These are phyloP conservation scores for Cenchrus americanus DNA, from an alignment of 176 grass and related monocot species.

Conservation along the genomic window DNA sequence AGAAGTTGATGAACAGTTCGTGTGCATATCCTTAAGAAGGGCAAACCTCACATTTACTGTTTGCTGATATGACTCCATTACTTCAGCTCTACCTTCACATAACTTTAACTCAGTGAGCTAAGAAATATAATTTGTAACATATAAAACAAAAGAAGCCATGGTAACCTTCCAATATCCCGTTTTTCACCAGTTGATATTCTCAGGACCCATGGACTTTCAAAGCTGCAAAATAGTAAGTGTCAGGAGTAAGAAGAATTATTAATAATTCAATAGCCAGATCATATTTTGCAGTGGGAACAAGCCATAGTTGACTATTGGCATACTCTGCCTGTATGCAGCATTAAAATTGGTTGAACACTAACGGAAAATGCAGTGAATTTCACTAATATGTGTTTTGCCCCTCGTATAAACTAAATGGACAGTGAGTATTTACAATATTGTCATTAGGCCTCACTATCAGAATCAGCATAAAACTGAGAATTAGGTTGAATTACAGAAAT, in stretches of 20 bases:
- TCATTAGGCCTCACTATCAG: constrained; percentile 10
- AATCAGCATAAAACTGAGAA: background rate
- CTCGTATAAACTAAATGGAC: constrained; percentile 13
- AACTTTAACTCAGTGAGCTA: constrained; percentile 46
- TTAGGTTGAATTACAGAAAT: constrained; percentile 12
- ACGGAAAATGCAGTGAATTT: background rate
- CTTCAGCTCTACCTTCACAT: constrained; percentile 62
- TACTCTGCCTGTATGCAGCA: background rate
- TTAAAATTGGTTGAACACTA: background rate
- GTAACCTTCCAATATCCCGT: constrained; percentile 59
- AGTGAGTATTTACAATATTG: background rate
- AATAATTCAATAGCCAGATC: background rate
- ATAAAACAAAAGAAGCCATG: constrained; percentile 31
- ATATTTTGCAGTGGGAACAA: constrained; percentile 10
- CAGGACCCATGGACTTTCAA: constrained; percentile 74
- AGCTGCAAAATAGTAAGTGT: constrained; percentile 50
- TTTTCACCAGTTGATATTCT: constrained; percentile 65
- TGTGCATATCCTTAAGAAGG: constrained; percentile 60
- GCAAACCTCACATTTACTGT: constrained; percentile 58
- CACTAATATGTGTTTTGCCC: background rate
- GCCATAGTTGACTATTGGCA: background rate
- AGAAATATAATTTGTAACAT: background rate
- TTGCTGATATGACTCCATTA: constrained; percentile 59
- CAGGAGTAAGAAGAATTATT: constrained; percentile 32
- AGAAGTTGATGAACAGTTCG: constrained; percentile 43